Base-by-base conservation (phyloP, 176 grass and related monocot genomes). In the Paspalum notatum region DNA sequence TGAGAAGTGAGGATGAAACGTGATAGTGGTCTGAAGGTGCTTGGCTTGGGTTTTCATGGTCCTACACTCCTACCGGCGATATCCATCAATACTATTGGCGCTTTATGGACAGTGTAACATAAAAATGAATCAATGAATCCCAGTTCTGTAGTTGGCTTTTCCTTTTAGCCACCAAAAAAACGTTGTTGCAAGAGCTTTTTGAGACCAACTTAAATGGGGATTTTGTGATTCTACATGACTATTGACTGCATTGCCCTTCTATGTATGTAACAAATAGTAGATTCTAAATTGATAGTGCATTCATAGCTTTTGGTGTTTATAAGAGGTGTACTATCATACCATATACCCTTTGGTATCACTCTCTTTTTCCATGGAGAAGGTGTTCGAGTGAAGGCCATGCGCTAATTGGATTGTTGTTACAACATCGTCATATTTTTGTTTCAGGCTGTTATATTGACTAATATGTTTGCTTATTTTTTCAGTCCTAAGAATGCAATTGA, bases 1-100 rank as follows among this genome's bases (percentile, higher is more conserved):
- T 59, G 71, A n/a, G 85, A 72, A 71, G 52, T 71, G 76, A 75
- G 69, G 42, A 68, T 68, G 67, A 63, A 25, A 26, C 20, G 22
- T 3, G 26, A 45, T 77, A 18, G 9, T 79, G 24, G 7, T 70
- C 50, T 44, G 67, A 64, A 53, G 21, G 78, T 67, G 45, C 66
- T 45, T 71, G 48, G 38, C 61, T 39, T 10, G 26, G 25, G 50
- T n/a, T 79, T 47, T 54, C 16, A 10, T 62, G 39, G 11, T 24
- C 51, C 12, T 25, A 26, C 41, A 26, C 8, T 24, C 51, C 12
- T 25, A 26, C 41, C 22, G 12, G 38, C 48, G 39, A 48, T 22
- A 37, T 12, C 14, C 21, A 15, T 54, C 67, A 52, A 38, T 1
- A 46, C 4, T 14, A 80, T 43, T 58, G 55, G n/a, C 39, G 32